Evolutionary conservation across 495 filamentous ascomycete species (phyloP), one percentile per base, ranked within the genome.

Genomic region (Penicillium nucicola): DNA sequence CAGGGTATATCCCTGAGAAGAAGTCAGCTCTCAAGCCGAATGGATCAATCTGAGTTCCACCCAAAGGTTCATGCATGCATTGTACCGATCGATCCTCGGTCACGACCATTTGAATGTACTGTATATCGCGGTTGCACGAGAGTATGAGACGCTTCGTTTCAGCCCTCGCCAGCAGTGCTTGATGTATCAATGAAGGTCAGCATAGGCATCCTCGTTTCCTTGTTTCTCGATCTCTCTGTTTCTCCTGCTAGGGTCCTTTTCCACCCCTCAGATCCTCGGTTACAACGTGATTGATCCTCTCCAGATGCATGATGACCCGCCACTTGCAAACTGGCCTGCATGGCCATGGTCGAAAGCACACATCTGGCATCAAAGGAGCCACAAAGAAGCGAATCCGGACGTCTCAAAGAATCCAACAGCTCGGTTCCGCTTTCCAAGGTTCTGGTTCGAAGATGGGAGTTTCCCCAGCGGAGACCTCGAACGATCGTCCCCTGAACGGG

Each of bases 291-390:
- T 64, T 64, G 56, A 61, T 59, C 53, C 60, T 50, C 65, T 50
- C 49, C 50, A 50, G 51, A 66, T 66, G 68, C 62, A 68, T 62
- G 53, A 42, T 60, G 63, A 64, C 64, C 59, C 69, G 66, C 69
- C 66, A 71, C 64, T 72, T 65, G 51, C 59, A 53, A 69, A 66
- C 57, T 67, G 66, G 66, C 43, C 62, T 51, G 53, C 62, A 55
- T 6, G 40, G 42, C 45, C 46, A 49, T 50, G 48, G 56, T 55
- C 55, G 47, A 57, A 52, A 53, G 45, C 49, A 45, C 49, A 34
- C 43, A 28, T 53, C 43, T 42, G 0, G 42, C 22, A 18, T 54
- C 44, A 33, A 41, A 48, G 38, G 31, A 42, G 44, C 41, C 33
- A 46, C 45, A 56, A 46, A 48, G 47, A 55, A 53, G 17, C 20